Percentiles rank a stretch among this genome's conserved stretches.
phyloP scores from a whole-genome alignment of 768 basidiomycete species.

The Podaxis carcinomalis region DNA sequence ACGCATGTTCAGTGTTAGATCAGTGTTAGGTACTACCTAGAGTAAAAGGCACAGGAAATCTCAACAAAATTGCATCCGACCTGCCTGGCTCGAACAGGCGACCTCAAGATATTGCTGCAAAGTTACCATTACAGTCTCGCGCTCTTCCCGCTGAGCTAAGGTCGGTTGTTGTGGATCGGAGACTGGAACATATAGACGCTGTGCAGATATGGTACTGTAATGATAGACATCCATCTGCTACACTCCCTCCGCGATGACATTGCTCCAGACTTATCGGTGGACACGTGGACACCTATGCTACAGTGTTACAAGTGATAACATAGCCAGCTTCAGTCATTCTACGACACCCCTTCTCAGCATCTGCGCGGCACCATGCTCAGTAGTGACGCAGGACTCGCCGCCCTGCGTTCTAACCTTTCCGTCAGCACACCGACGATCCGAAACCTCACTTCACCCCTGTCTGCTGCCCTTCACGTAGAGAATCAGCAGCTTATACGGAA shows the following conservation, averaged over 20 bases:
- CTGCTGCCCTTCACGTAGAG: neutral
- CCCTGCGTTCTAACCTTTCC: neutral
- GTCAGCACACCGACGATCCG: neutral
- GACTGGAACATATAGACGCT: too few relatives aligned
- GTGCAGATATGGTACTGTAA: too few relatives aligned
- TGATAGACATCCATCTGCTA: too few relatives aligned
- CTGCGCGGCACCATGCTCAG: neutral
- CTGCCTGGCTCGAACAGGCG: constrained; percentile 64
- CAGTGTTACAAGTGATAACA: too few relatives aligned
- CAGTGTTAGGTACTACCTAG: too few relatives aligned
- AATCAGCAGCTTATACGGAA: neutral
- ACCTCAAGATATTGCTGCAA: constrained; percentile 19
- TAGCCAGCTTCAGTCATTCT: neutral
- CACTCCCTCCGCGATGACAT: too few relatives aligned
- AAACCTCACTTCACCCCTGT: neutral
- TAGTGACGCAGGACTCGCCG: neutral
- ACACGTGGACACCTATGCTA: too few relatives aligned
- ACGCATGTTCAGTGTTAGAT: too few relatives aligned
- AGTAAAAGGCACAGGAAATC: neutral
- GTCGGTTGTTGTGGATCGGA: neutral
- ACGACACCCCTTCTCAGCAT: neutral
- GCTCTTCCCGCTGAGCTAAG: neutral
- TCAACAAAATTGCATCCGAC: neutral
- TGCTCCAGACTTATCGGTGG: too few relatives aligned
- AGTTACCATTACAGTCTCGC: neutral